Evolutionary conservation across 164 flowering plant species (phyloP), one percentile per base, ranked within the genome.

Genomic region (Stephania yunnanensis): DNA sequence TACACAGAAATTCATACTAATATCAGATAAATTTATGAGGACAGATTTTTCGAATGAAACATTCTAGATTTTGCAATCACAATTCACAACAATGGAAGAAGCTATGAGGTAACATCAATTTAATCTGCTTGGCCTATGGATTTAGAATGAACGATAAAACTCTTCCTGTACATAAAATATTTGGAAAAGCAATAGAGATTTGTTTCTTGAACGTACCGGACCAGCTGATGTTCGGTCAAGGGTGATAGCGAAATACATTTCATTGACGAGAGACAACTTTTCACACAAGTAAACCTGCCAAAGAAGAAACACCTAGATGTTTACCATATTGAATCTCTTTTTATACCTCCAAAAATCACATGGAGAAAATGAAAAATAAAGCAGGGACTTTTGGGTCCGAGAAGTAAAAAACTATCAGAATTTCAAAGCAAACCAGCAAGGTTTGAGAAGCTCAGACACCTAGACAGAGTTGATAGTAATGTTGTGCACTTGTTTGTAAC

Each of bases 181-280:
- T 5, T 5, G 66, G 9, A 61, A 61, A 19, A 19, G 22, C 9
- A 19, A 61, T 19, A 61, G 15, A 50, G 11, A 36, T 19, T 31
- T 73, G 55, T 77, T 20, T n/a, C 66, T 36, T 71, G 72, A 79
- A 87, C 92, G 78, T 92, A 94, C 98, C 36, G 98, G 99, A 36
- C 99, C 99, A 86, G 97, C 93, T 82, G 94, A 81, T 81, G 79
- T 84, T 70, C 99, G 94, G 78, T 95, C 99, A 71, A 95, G 87
- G 64, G 91, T 93, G 82, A 95, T 92, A 61, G 99, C 94, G 80
- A 93, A 95, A 85, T 95, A 95, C 98, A 95, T 95, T 88, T 95
- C 98, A 78, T 92, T 93, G 67, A 90, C 89, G 66, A 95, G 94
- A 6, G 95, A 93, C 73, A 95, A 45, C 85, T 93, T 95, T 75